Conservation (phyloP, 2,329 filamentous ascomycete species). For the Fusarium lyarnte region DNA sequence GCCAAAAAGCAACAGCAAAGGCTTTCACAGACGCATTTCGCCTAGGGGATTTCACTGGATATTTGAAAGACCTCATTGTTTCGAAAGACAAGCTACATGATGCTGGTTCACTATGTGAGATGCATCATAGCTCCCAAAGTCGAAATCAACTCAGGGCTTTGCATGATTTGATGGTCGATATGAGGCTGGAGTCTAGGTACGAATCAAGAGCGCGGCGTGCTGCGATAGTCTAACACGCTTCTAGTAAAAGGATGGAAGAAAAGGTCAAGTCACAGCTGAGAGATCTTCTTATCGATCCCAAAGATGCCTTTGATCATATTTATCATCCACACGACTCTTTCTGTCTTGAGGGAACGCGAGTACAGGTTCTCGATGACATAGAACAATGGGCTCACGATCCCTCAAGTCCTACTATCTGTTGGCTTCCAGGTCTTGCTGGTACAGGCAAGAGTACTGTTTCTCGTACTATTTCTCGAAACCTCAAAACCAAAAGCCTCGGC, state of each 20-base stretch:
- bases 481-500: neutral
- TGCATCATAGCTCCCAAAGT: neutral
- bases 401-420: neutral
- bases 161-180: rapidly evolving
- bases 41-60: neutral
- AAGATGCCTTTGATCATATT: neutral
- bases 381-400: neutral
- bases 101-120: neutral
- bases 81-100: neutral
- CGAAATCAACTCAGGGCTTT: neutral
- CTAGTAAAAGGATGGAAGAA: neutral
- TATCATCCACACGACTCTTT: neutral
- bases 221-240: neutral
- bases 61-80: neutral
- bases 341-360: neutral
- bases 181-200: neutral
- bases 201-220: neutral
- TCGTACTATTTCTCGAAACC: neutral
- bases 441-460: constrained; percentile 5
- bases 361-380: neutral
- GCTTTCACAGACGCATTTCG: neutral
- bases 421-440: neutral
- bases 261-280: neutral
- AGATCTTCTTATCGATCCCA: neutral
- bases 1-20: neutral